Percentiles rank a stretch among this genome's conserved stretches.
Evolutionary conservation across 148 eudicot species (phyloP).

Genomic region (Fallopia convolvulus): DNA sequence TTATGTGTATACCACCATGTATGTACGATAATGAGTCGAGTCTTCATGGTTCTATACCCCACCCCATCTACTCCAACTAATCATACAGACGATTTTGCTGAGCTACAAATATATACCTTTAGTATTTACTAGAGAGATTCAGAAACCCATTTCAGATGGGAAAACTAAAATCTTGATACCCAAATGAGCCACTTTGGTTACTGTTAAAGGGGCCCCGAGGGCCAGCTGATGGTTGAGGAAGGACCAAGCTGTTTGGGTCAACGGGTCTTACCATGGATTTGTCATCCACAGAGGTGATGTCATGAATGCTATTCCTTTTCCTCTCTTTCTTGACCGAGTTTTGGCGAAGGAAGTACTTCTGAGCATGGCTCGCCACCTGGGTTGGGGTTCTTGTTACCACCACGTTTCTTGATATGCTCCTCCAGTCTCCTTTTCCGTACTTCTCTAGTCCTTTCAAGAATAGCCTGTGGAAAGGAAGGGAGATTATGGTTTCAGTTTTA

Average conservation of each 20-base stretch:
- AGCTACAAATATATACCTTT: neutral
- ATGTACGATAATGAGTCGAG: neutral
- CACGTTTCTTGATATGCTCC: constrained; percentile 62
- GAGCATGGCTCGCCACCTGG: constrained; percentile 73
- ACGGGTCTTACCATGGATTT: neutral
- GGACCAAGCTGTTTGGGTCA: neutral
- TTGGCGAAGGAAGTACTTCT: constrained; percentile 56
- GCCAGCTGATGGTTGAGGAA: neutral
- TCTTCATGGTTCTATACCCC: constrained; percentile 2
- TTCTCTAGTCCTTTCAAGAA: constrained; percentile 45
- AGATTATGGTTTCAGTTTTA: neutral
- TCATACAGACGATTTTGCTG: neutral
- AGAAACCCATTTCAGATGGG: neutral
- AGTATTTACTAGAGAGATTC: neutral
- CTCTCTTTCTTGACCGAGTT: constrained; percentile 51
- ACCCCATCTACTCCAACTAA: neutral
- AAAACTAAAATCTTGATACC: neutral
- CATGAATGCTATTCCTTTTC: constrained; percentile 68
- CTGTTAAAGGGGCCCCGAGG: neutral
- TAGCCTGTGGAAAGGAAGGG: constrained; percentile 20
- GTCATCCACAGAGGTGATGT: constrained; percentile 39
- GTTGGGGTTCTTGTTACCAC: constrained; percentile 64
- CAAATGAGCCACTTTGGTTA: constrained; percentile 4
- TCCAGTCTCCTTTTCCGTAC: constrained; percentile 69
- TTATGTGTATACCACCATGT: neutral